Evolutionary conservation across 495 filamentous ascomycete species (phyloP).

Genomic region (Chaetomium tenue): DNA sequence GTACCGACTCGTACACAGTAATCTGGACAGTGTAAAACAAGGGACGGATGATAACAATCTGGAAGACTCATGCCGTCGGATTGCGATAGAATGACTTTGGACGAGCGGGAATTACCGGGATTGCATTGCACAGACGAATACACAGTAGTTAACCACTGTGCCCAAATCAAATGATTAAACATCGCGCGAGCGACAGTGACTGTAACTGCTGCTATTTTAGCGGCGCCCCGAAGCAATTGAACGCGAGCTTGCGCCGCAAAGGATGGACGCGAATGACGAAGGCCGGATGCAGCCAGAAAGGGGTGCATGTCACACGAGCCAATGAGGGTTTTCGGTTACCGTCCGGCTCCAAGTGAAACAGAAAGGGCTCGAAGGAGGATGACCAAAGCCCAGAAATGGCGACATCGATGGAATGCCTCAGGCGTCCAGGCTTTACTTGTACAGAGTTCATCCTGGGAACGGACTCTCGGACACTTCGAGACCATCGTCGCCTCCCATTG

Average conservation of each 20-base stretch:
- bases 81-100: not conserved
- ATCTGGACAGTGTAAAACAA: not conserved
- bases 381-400: conserved; percentile 14
- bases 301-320: not conserved
- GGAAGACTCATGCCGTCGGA: not conserved
- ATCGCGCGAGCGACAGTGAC: not conserved
- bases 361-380: conserved; percentile 1
- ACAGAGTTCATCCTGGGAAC: not conserved
- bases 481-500: conserved; percentile 2
- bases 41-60: not conserved
- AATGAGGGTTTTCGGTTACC: not conserved
- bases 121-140: not conserved
- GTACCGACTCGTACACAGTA: too few relatives aligned
- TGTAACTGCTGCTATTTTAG: conserved; percentile 18
- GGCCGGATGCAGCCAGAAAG: conserved; percentile 26
- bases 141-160: not conserved
- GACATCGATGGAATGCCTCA: conserved; percentile 10
- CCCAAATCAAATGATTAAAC: too few relatives aligned
- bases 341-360: conserved; percentile 9
- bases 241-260: conserved; percentile 7
- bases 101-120: conserved; percentile 1
- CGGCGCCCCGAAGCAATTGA: not conserved
- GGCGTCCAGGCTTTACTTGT: not conserved
- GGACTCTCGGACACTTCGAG: conserved; percentile 6
- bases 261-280: conserved; percentile 7